Base-by-base conservation (phyloP, 805 yeast species). In the Starmera pachycereana region DNA sequence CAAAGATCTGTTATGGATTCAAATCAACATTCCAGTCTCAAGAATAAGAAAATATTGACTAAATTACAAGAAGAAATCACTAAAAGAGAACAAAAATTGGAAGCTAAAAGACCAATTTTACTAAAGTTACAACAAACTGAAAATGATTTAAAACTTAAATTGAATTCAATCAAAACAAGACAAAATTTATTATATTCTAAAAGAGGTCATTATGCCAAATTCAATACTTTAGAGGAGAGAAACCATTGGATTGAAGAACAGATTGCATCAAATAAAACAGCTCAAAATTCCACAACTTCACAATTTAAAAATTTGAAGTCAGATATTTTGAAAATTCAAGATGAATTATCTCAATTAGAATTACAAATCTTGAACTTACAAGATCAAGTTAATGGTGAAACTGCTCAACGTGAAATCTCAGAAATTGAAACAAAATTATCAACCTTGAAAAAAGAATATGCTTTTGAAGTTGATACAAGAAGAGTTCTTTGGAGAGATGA, bases 401-500 rank as follows among this genome's bases (percentile, higher is more conserved):
- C 56, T 2, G 47, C 61, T 1, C 46, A 54, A 8, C 51, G 54
- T 5, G 63, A 63, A 39, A 40, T 66, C 13, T 50, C 62, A 12
- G 54, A 56, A n/a, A 6, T 63, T 2, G 59, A 61, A 25, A 33
- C 41, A 0, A 54, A 58, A 18, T 40, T 69, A 8, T 42, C 47
- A 2, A 37, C 40, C 0, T 48, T 71, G 16, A 78, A 70, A 48
- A 43, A 51, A 4, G 50, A 66, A 19, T 68, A 75, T 37, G 57
- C 63, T 16, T 58, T 54, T 3, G 65, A 76, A 25, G 68, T 73
- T 11, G 95, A 87, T 50, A 69, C 75, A 44, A 72, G 94, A 49
- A 87, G 83, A 53, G 61, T 60, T 8, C 60, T 81, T 10, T 86
- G 95, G 95, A 73, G 96, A 52, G 78, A 79, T 18, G 92, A 86